Base-by-base conservation (phyloP, 805 yeast genomes). In the Candida lessepsii region DNA sequence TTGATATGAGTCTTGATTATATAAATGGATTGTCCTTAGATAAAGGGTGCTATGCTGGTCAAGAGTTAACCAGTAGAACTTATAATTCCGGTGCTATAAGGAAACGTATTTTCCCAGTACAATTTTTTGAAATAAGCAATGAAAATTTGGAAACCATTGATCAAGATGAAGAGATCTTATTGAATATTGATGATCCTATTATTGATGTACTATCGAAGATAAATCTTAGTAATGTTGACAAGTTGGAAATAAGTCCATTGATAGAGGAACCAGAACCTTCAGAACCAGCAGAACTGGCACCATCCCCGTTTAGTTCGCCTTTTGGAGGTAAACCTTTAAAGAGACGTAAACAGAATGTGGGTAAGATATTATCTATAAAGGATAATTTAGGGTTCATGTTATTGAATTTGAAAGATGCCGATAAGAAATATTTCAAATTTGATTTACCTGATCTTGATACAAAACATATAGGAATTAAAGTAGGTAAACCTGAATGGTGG, bases 1-100 rank as follows among this genome's bases (percentile, higher is more conserved):
- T 93, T 51, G 98, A 93, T 50, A 71, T 78, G 44, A 86, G 87
- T 57, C 65, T 90, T 49, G 99, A 93, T 60, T 79, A 75, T 51
- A 77, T 79, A 63, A 83, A 86, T 48, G 95, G 91, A 0, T 71
- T 93, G 10, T 87, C 91, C 39, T 78, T 83, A 37, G 83, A 88
- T 48, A 93, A 93, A 60, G 99, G 99, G 2, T 93, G 99, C 58
- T 93, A 93, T 53, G 82, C 88, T 11, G 99, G 99, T 1, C 99
- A 93, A 61, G 99, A 93, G 58, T 69, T 93, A 37, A 90, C 97
- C 0, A 88, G 90, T 13, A 75, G 99, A 52, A 83, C 97, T 0
- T 82, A 75, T 54, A 86, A 86, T 45, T 80, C 83, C 23, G 96
- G 96, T 3, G 76, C 81, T 1, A 76, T 90, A n/a, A 71, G 95